A percentile compares a stretch with the other conserved stretches of the same genome.
Conservation (phyloP, 257 asterid genomes). For the Solanum chmielewskii region DNA sequence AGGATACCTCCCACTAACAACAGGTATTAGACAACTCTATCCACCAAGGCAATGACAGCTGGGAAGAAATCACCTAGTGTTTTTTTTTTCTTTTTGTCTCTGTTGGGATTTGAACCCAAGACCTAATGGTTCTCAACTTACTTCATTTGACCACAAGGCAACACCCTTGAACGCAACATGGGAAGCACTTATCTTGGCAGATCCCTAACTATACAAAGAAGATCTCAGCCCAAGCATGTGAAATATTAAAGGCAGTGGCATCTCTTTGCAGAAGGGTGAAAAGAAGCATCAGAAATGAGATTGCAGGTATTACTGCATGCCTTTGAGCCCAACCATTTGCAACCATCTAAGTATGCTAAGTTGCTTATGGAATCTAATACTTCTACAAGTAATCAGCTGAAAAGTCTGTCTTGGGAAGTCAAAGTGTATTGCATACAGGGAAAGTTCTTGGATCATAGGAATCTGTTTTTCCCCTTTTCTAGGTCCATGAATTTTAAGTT, state of each 20-base stretch:
- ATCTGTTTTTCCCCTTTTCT: not conserved
- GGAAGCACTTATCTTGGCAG: not conserved
- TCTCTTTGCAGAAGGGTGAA: not conserved
- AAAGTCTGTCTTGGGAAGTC: not conserved
- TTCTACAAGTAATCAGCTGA: not conserved
- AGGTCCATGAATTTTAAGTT: not conserved
- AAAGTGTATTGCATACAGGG: not conserved
- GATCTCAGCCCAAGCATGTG: not conserved
- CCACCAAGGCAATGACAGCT: not conserved
- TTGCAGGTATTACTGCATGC: not conserved
- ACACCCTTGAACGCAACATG: not conserved
- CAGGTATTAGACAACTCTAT: not conserved
- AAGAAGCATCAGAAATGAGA: not conserved
- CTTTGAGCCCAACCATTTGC: not conserved
- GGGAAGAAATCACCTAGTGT: not conserved
- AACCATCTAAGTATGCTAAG: not conserved
- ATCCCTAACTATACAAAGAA: not conserved
- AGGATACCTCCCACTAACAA: not conserved
- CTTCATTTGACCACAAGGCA: not conserved
- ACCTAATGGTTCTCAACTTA: not conserved
- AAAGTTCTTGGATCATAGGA: not conserved
- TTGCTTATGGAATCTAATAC: not conserved
- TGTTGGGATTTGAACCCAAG: not conserved
- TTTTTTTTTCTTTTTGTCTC: not conserved
- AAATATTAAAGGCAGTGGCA: not conserved